Percentiles rank a stretch among this genome's conserved stretches.
phyloP scores from a whole-genome alignment of 495 filamentous ascomycete genomes.

The Aspergillus conjunctus region DNA sequence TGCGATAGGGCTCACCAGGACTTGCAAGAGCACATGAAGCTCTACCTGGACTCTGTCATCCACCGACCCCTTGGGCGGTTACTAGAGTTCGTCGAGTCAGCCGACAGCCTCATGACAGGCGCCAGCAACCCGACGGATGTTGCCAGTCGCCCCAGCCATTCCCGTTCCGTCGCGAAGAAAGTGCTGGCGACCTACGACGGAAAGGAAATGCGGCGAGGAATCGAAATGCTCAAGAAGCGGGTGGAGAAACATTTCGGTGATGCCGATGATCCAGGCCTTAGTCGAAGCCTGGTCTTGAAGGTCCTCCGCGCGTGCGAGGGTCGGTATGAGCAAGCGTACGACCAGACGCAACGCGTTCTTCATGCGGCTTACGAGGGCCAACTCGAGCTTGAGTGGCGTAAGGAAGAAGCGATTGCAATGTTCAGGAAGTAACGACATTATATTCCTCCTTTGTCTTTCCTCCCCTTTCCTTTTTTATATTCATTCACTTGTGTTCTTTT shows the following conservation, averaged over 20 bases:
- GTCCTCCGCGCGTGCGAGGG: slow-evolving; percentile 81
- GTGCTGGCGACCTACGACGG: slow-evolving; percentile 74
- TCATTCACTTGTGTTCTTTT: background rate
- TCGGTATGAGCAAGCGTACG: slow-evolving; percentile 72
- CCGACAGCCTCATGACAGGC: slow-evolving; percentile 65
- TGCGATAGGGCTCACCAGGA: slow-evolving; percentile 72
- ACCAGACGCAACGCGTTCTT: slow-evolving; percentile 66
- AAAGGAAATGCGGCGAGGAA: slow-evolving; percentile 80
- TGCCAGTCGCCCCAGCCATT: slow-evolving; percentile 75
- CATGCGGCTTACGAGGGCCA: slow-evolving; percentile 65
- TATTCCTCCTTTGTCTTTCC: slow-evolving; percentile 19
- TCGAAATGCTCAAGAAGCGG: slow-evolving; percentile 82
- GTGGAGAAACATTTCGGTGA: slow-evolving; percentile 97
- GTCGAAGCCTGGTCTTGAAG: slow-evolving; percentile 68
- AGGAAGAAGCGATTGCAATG: slow-evolving; percentile 56
- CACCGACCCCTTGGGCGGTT: slow-evolving; percentile 86
- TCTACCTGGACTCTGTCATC: slow-evolving; percentile 86
- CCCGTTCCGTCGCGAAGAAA: slow-evolving; percentile 80
- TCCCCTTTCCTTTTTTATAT: slow-evolving; percentile 6
- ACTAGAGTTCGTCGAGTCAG: slow-evolving; percentile 84
- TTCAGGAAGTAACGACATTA: slow-evolving; percentile 47
- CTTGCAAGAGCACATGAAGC: slow-evolving; percentile 81
- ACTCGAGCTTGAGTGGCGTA: slow-evolving; percentile 62
- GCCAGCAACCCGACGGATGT: slow-evolving; percentile 51
- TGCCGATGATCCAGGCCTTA: slow-evolving; percentile 71